Evolutionary conservation across 2,329 filamentous ascomycete species (phyloP).

Genomic region (Fusarium anguioides): DNA sequence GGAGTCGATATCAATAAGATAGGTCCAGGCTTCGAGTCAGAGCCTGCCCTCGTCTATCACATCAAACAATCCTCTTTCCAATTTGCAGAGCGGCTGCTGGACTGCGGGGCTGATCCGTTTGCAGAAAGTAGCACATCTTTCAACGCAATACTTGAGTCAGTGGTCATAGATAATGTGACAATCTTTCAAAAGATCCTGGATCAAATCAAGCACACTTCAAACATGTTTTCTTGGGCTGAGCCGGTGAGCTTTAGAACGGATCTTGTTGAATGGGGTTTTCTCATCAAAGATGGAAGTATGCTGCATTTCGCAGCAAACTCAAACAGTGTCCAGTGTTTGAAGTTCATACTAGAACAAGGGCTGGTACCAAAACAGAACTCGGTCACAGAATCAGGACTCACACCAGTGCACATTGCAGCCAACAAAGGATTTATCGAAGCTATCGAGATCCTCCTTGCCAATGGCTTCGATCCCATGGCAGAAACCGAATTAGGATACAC

Average conservation of each 20-base stretch:
- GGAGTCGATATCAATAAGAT: neutral
- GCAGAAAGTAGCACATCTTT: neutral
- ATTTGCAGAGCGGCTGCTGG: neutral
- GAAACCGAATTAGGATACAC: neutral
- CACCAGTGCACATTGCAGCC: conserved; percentile 4
- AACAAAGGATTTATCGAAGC: rapidly evolving
- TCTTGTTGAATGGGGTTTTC: neutral
- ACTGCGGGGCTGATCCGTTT: neutral
- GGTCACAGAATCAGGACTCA: neutral
- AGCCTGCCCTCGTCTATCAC: neutral
- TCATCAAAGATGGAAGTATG: neutral
- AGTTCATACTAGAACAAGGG: neutral
- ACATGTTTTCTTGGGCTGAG: neutral
- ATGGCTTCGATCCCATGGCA: neutral
- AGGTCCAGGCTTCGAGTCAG: rapidly evolving
- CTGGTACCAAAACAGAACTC: neutral
- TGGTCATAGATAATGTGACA: neutral
- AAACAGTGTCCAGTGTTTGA: neutral
- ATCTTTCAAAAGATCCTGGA: neutral
- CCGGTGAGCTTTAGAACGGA: neutral
- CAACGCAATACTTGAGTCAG: neutral
- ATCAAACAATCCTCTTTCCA: neutral
- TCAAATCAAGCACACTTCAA: neutral
- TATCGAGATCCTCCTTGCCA: neutral
- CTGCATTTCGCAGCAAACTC: neutral